Evolutionary conservation across 768 basidiomycete genomes (phyloP), one percentile per base, ranked within the genome.

Genomic region (Lactarius sp.): DNA sequence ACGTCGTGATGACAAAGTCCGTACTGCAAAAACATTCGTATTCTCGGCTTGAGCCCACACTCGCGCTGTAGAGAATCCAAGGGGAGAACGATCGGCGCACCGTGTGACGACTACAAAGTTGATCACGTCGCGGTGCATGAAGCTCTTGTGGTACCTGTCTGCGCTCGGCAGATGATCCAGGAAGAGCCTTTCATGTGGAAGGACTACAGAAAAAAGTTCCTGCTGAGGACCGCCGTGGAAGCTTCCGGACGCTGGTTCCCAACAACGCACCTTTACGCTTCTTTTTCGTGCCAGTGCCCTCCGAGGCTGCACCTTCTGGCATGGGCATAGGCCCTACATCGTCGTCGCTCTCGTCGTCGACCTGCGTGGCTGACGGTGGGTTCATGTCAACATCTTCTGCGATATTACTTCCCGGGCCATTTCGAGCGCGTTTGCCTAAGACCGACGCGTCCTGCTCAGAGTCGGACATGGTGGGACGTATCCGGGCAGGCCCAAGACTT

Each of bases 71-170:
- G n/a, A 4, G 22, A 27, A 27, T 27, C 27, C 27, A 27, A 27
- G 27, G 27, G 27, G 27, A 27, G 27, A 27, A 27, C 54, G 55
- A 27, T 2, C 27, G 16, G 74, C 85, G 61, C 57, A 95, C 95
- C 84, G 90, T 18, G 97, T 98, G 70, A 94, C 86, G 27, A 90
- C 85, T 44, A 85, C 86, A 68, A 91, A 95, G 71, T 94, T 96
- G 65, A 98, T 80, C 41, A 85, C 83, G 67, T 98, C 96, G 55
- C 94, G 80, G 74, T 99, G 97, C 97, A 99, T 98, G 77, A 98
- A 98, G 64, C 91, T 94, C 77, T 95, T 94, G 78, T 86, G 88
- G 77, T 99, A 99, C 68, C 97, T 86, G 75, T 98, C 92, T 58
- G 93, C 83, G 69, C 85, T 85, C 1, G 97, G 97, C 20, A 99